Base-by-base conservation (phyloP, 495 filamentous ascomycete species). In the Aspergillus campestris region DNA sequence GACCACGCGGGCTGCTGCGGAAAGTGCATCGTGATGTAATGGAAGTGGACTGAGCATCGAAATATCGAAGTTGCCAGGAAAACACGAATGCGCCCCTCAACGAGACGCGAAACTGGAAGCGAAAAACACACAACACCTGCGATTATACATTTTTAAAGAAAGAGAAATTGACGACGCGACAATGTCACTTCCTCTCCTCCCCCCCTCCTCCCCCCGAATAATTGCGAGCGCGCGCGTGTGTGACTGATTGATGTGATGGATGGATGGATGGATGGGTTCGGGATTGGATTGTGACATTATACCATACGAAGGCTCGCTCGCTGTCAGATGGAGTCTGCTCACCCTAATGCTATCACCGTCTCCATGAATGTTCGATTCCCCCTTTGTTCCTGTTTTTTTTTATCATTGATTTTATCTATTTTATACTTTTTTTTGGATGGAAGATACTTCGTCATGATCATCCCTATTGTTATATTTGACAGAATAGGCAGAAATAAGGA, bases 21-120 rank as follows among this genome's bases (percentile, higher is more conserved):
- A 44, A 84, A 82, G 65, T 97, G 91, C 66, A 73, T 89, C 51
- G 72, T 97, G 53, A 94, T 97, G 92, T 97, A 82, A 84, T 58
- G 30, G 40, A 47, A 52, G 49, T 48, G 46, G 42, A 49, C 48
- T 45, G 48, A 57, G 36, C 30, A 41, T 57, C 47, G 47, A 49
- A 52, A 47, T 30, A n/a, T 54, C 50, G 50, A 54, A 49, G 53
- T 33, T 45, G 50, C 51, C 48, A 55, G 55, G 41, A 34, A 48
- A 49, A 55, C 34, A 52, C 44, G 35, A 42, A 24, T 24, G 18
- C 39, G 46, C 31, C 34, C 36, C 37, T 38, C 38, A 44, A 48
- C 35, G 46, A 53, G 39, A 49, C 18, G 42, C 38, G 44, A 49
- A 49, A 56, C 38, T 24, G 32, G 43, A 42, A 41, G 48, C 48